Evolutionary conservation across 345 rosid genomes (phyloP), one percentile per base, ranked within the genome.

Genomic region (Moricandia moricandioides): DNA sequence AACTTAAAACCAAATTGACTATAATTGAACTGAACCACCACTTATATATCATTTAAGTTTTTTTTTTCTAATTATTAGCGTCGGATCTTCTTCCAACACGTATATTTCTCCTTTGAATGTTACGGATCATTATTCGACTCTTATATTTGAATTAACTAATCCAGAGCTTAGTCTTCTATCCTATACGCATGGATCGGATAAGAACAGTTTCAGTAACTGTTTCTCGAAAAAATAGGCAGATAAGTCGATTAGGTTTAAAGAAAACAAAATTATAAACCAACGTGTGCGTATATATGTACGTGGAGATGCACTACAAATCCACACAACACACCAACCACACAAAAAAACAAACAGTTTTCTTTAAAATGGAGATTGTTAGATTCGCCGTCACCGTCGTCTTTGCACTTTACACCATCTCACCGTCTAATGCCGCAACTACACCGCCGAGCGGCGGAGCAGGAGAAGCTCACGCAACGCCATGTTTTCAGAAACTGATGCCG

Each of bases 401-500:
- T 16, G 11, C 62, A 4, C 17, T 62, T 21, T 62, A 8, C 35
- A 54, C 56, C 55, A 6, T 62, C 16, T 34, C 78, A 11, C 8
- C 43, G 9, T 61, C 70, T 21, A 67, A 52, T 3, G 65, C 73
- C 5, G 70, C 66, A 1, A 29, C 61, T 30, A 4, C 78, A 17
- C 70, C 74, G 37, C 70, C 74, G 13, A 67, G 57, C 1, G 71
- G 67, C 5, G 70, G 65, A 13, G 70, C 59, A 12, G 80, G 74
- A 56, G 79, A 69, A 7, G 58, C 82, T 5, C 21, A 67, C 12
- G 8, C 82, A 4, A 4, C 74, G 79, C 62, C 80, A 3, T 88
- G 97, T 70, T 9, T 87, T 57, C 74, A 78, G 69, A 82, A 82
- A 34, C 75, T 91, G n/a, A 65, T 88, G 40, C 89, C 93, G 3